Conservation (phyloP, 768 basidiomycete species). For the Naganishia vaughanmartiniae region DNA sequence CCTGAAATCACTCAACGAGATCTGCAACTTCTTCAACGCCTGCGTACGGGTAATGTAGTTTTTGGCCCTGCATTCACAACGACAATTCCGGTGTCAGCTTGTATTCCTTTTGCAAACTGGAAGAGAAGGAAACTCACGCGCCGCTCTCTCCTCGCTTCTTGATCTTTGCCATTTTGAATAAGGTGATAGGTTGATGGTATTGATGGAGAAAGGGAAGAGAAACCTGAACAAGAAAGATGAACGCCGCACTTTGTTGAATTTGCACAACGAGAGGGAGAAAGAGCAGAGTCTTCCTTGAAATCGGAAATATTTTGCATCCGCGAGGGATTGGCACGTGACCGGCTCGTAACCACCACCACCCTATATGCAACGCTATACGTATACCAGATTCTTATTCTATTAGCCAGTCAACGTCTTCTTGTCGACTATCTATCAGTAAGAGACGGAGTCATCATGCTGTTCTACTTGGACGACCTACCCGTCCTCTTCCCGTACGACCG, state of each 20-base stretch:
- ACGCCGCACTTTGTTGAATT: background rate
- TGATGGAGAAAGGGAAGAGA: background rate
- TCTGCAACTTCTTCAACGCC: conserved; percentile 92
- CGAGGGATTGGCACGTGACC: background rate
- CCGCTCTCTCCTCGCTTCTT: conserved; percentile 53
- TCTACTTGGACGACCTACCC: conserved; percentile 70
- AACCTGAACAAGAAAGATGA: background rate
- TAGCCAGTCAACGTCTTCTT: background rate
- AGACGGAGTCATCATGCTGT: conserved; percentile 61
- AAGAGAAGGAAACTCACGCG: conserved; percentile 43
- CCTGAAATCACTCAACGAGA: conserved; percentile 93
- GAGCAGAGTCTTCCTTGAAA: background rate
- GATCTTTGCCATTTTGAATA: conserved; percentile 52
- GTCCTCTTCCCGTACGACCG: conserved; percentile 58
- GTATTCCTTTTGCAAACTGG: background rate
- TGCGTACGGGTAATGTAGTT: conserved; percentile 73
- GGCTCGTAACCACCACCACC: background rate
- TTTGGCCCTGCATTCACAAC: conserved; percentile 44
- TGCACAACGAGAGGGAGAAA: background rate
- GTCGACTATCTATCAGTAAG: no score
- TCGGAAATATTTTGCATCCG: conserved; percentile 20
- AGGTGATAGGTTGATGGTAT: background rate
- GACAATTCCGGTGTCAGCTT: conserved; percentile 4
- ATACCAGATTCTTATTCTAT: background rate
- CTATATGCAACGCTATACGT: no score